phyloP scores from a whole-genome alignment of 352 stramenopile genomes.

The Phytopythium sindhum region DNA sequence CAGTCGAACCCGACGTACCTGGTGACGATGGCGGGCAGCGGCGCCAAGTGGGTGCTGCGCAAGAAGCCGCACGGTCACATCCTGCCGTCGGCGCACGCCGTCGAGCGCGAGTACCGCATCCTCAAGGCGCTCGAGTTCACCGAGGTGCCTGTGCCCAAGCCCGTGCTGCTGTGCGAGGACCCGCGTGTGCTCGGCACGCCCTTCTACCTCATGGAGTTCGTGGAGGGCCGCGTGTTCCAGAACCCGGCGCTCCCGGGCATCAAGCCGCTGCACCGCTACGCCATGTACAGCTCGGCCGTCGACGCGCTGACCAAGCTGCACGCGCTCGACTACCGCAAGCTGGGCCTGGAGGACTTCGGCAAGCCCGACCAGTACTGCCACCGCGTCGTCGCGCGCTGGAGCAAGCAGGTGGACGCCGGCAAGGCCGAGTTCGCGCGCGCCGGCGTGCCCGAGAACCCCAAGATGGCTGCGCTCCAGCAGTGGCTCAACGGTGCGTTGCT shows the following conservation, averaged over 20 bases:
- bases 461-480: slow-evolving; percentile 41
- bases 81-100: slow-evolving; percentile 72
- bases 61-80: slow-evolving; percentile 84
- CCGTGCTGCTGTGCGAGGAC: slow-evolving; percentile 68
- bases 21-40: slow-evolving; percentile 49
- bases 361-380: slow-evolving; percentile 66
- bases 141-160: slow-evolving; percentile 59
- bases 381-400: slow-evolving; percentile 72
- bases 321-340: slow-evolving; percentile 48
- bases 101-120: slow-evolving; percentile 77
- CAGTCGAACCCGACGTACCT: slow-evolving; percentile 90
- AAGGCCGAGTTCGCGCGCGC: slow-evolving; percentile 43
- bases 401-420: slow-evolving; percentile 56
- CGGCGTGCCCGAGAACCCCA: slow-evolving; percentile 50
- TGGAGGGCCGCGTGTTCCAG: slow-evolving; percentile 73
- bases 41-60: slow-evolving; percentile 69
- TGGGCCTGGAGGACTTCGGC: slow-evolving; percentile 61
- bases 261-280: slow-evolving; percentile 69
- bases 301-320: slow-evolving; percentile 70
- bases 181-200: slow-evolving; percentile 52
- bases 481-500: slow-evolving; percentile 45
- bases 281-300: slow-evolving; percentile 74
- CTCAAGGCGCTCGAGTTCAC: slow-evolving; percentile 65
- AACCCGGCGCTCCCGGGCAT: slow-evolving; percentile 58
- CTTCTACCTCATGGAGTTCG: slow-evolving; percentile 85